A percentile compares a stretch with the other conserved stretches of the same genome.
phyloP scores from a whole-genome alignment of 768 basidiomycete genomes.

The Floccularia luteovirens region DNA sequence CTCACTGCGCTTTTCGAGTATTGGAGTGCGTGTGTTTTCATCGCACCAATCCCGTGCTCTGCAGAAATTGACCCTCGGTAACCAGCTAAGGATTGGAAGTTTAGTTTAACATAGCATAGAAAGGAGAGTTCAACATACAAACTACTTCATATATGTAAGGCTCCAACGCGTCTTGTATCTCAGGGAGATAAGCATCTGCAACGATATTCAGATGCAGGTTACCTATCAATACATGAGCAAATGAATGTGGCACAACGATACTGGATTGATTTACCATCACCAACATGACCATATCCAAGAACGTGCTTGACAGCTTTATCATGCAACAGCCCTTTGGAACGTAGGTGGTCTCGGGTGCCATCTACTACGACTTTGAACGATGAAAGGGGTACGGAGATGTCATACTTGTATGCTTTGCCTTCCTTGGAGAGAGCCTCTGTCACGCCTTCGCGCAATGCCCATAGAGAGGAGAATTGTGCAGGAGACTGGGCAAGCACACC shows the following conservation, averaged over 20 bases:
- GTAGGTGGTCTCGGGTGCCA: conserved; percentile 62
- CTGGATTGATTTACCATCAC: conserved; percentile 63
- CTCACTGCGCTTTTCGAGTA: conserved; percentile 81
- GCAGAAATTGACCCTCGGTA: conserved; percentile 91
- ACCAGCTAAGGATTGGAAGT: conserved; percentile 38
- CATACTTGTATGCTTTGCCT: conserved; percentile 96
- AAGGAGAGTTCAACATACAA: conserved; percentile 34
- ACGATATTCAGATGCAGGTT: conserved; percentile 93
- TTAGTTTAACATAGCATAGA: background rate
- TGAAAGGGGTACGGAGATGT: conserved; percentile 81
- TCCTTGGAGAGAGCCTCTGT: conserved; percentile 91
- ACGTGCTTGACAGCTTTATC: conserved; percentile 77
- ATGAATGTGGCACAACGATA: background rate
- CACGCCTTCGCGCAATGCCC: conserved; percentile 88
- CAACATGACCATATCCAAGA: conserved; percentile 93
- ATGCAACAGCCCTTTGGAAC: conserved; percentile 59
- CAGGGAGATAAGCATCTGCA: conserved; percentile 73
- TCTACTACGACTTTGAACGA: conserved; percentile 88
- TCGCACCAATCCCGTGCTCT: conserved; percentile 94
- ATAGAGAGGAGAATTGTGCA: conserved; percentile 81
- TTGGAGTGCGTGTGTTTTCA: conserved; percentile 85
- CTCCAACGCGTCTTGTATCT: conserved; percentile 83
- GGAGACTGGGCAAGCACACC: conserved; percentile 91
- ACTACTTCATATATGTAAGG: conserved; percentile 94
- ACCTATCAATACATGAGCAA: conserved; percentile 33